Evolutionary conservation across 306 rosid genomes (phyloP).

Genomic region (Arachis stenosperma): DNA sequence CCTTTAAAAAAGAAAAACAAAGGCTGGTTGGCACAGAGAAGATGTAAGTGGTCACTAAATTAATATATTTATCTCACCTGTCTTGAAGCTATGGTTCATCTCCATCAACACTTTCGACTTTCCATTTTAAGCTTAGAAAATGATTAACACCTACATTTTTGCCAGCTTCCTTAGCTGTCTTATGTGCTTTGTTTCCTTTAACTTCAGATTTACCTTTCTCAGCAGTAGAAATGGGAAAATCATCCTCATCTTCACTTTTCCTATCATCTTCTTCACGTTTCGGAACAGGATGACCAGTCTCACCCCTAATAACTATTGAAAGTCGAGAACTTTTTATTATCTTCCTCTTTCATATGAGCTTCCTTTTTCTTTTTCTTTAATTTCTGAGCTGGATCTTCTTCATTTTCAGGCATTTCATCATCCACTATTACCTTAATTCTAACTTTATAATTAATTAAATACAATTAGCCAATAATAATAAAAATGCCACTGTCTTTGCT

Average conservation of each 20-base stretch:
- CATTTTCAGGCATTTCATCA: slow-evolving; percentile 57
- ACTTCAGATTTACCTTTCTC: neutral
- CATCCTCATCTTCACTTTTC: slow-evolving; percentile 74
- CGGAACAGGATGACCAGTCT: slow-evolving; percentile 42
- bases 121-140: too few relatives aligned
- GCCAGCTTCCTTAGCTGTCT: too few relatives aligned
- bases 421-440: slow-evolving; percentile 35
- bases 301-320: slow-evolving; percentile 55
- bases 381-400: slow-evolving; percentile 49
- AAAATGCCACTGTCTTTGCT: neutral
- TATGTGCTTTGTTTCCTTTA: too few relatives aligned
- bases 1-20: neutral
- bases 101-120: slow-evolving; percentile 22
- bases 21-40: neutral
- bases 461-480: too few relatives aligned
- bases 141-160: too few relatives aligned
- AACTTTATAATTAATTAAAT: too few relatives aligned
- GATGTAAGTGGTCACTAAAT: slow-evolving; percentile 11
- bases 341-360: slow-evolving; percentile 44
- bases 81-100: slow-evolving; percentile 42
- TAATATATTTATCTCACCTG: slow-evolving; percentile 49
- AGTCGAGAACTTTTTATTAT: slow-evolving; percentile 46
- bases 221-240: slow-evolving; percentile 71
- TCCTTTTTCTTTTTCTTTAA: slow-evolving; percentile 53
- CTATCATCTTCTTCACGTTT: slow-evolving; percentile 63